Base-by-base conservation (phyloP, 2,329 filamentous ascomycete species). In the Diaporthe helianthi region DNA sequence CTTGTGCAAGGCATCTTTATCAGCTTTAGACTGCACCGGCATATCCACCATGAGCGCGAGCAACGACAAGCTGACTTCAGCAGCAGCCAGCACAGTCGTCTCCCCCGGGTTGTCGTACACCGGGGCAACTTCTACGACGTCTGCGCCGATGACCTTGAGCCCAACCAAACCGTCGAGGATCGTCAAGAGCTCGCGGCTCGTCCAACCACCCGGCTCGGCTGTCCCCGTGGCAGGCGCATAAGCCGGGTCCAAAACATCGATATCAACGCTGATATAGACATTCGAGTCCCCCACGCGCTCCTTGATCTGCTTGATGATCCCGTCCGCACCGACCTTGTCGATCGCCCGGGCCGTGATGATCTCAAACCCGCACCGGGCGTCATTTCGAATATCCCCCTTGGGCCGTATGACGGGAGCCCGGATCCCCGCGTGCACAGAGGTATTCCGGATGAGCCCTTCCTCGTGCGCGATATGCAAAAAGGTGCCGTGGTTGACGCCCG, bases 131-230 rank as follows among this genome's bases (percentile, higher is more conserved):
- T 95, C 92, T 4, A 95, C 92, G 58, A 95, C 87, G 80, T 95
- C 93, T 0, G 90, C 92, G 1, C 92, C 92, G 0, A 95, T 88
- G 7, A 95, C 82, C 72, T 93, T 91, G 75, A 95, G 78, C 0
- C 83, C 87, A 74, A 91, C 89, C 15, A 95, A 85, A 0, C 91
- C 92, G 26, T 92, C 85, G 71, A 95, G 79, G 67, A 95, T 90
- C 3, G 89, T 84, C 71, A 94, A 90, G 70, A 96, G 81, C 79
- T 95, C 92, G 44, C 92, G 84, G 5, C 89, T 93, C 2, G 91
- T 93, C 92, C 92, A 95, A 22, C 92, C 92, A 63, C 92, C 92
- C 0, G 92, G 89, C 78, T 94, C 92, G 0, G 92, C 90, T 0
- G 92, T 95, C 0, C 92, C 92, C 0, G 92, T 94, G 2, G 90